A percentile compares a stretch with the other conserved stretches of the same genome.
These are phyloP conservation scores for Sugiyamaella floridensis DNA, from an alignment of 805 yeast genomes.

Conservation along the genomic window DNA sequence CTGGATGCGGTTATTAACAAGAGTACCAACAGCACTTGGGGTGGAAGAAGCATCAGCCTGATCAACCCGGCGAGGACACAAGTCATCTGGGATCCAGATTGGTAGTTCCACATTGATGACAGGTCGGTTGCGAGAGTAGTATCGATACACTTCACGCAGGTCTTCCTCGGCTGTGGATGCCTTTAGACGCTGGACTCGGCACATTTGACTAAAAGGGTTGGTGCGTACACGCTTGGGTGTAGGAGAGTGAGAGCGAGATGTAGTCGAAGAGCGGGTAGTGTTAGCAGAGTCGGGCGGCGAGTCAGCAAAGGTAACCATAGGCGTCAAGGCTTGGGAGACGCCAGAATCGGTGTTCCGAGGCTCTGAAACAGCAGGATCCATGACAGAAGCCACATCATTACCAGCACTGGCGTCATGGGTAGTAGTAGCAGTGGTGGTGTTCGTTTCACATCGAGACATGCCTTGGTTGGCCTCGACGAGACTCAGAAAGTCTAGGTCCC, in stretches of 20 bases:
- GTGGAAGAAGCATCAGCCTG: not conserved
- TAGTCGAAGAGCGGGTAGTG: not conserved
- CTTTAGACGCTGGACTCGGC: conserved; percentile 3
- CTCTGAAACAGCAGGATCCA: no score
- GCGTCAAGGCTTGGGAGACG: no score
- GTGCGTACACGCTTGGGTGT: conserved; percentile 2
- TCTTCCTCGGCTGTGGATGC: conserved; percentile 7
- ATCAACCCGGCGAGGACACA: not conserved
- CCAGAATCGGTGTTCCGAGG: no score
- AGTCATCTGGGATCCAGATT: conserved; percentile 7
- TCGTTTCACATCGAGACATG: no score
- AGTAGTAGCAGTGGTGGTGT: no score
- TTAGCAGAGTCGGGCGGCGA: no score
- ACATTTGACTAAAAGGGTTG: conserved; percentile 4
- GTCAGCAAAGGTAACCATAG: no score
- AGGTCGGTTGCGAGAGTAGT: conserved; percentile 5
- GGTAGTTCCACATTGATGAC: conserved; percentile 4
- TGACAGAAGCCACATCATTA: no score
- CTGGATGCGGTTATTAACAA: conserved; percentile 1
- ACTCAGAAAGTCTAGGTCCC: no score
- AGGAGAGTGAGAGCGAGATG: not conserved
- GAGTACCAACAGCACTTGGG: not conserved
- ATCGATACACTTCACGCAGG: conserved; percentile 2
- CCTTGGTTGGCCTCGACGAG: no score
- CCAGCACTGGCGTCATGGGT: no score